These are phyloP conservation scores for Teunomyces gatunensis DNA, from an alignment of 805 yeast species.

Conservation along the genomic window DNA sequence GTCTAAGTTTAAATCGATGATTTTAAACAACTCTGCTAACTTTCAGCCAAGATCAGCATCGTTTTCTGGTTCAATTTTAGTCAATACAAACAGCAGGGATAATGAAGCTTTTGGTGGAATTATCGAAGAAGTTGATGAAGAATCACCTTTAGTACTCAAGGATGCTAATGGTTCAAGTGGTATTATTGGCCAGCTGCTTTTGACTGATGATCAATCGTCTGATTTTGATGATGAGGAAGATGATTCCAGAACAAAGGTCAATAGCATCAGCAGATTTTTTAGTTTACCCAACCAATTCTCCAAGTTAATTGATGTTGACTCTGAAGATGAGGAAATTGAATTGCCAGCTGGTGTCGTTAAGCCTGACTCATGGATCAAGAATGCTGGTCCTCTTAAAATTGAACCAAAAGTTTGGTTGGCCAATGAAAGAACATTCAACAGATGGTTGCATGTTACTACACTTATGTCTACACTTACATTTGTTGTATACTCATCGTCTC, in stretches of 20 bases:
- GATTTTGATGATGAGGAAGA: slow-evolving; percentile 32
- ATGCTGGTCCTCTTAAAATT: slow-evolving; percentile 87
- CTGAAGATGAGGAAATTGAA: slow-evolving; percentile 78
- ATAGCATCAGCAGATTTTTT: slow-evolving; percentile 18
- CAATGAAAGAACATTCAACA: slow-evolving; percentile 92
- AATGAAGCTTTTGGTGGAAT: slow-evolving; percentile 3
- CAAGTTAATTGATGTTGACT: slow-evolving; percentile 60
- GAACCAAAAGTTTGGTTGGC: slow-evolving; percentile 99
- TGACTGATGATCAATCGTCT: slow-evolving; percentile 25
- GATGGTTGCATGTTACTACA: slow-evolving; percentile 91
- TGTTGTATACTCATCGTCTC: slow-evolving; percentile 74
- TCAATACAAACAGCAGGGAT: slow-evolving; percentile 11
- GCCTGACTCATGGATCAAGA: slow-evolving; percentile 76
- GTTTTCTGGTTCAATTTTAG: slow-evolving; percentile 33
- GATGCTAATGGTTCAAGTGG: slow-evolving; percentile 4
- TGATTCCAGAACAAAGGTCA: slow-evolving; percentile 14
- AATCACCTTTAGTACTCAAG: not conserved
- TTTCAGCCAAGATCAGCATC: slow-evolving; percentile 39
- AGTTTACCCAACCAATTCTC: slow-evolving; percentile 26
- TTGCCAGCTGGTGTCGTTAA: slow-evolving; percentile 87
- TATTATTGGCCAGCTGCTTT: slow-evolving; percentile 7
- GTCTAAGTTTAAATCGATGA: slow-evolving; percentile 41
- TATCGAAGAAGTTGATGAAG: slow-evolving; percentile 9
- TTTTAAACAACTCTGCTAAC: slow-evolving; percentile 22
- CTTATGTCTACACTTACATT: slow-evolving; percentile 83